These are phyloP conservation scores for Aspergillus steynii DNA, from an alignment of 495 filamentous ascomycete species.

Conservation along the genomic window DNA sequence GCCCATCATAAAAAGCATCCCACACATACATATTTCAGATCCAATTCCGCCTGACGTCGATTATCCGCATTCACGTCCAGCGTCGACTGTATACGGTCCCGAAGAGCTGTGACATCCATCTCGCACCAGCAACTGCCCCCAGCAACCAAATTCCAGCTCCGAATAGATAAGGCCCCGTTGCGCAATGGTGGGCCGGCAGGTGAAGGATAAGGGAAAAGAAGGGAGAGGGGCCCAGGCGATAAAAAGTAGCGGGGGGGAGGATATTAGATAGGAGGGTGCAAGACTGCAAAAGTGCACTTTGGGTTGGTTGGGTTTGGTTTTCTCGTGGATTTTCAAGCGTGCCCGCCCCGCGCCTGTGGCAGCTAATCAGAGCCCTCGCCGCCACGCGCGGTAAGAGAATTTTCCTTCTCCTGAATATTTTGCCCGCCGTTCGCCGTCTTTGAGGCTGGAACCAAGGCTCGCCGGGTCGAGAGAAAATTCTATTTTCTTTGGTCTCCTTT, in stretches of 20 bases:
- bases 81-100: constrained; percentile 85
- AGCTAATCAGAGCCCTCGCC: constrained; percentile 45
- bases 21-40: constrained; percentile 84
- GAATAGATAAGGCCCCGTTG: constrained; percentile 27
- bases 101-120: constrained; percentile 87
- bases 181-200: constrained; percentile 21
- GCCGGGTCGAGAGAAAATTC: constrained; percentile 1
- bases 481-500: not conserved
- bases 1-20: constrained; percentile 18
- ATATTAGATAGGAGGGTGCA: constrained; percentile 17
- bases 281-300: constrained; percentile 19
- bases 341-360: constrained; percentile 42
- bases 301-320: constrained; percentile 31
- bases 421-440: not conserved
- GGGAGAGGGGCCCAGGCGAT: constrained; percentile 8
- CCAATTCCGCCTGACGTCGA: constrained; percentile 83
- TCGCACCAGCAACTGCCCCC: constrained; percentile 38
- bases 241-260: constrained; percentile 18
- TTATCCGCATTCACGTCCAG: constrained; percentile 82
- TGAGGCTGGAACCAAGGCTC: not conserved
- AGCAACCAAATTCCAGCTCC: constrained; percentile 33
- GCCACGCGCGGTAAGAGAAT: constrained; percentile 31
- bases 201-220: constrained; percentile 7
- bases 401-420: constrained; percentile 13
- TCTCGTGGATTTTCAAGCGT: constrained; percentile 42